Base-by-base conservation (phyloP, 306 rosid species). In the Vicia sativa region DNA sequence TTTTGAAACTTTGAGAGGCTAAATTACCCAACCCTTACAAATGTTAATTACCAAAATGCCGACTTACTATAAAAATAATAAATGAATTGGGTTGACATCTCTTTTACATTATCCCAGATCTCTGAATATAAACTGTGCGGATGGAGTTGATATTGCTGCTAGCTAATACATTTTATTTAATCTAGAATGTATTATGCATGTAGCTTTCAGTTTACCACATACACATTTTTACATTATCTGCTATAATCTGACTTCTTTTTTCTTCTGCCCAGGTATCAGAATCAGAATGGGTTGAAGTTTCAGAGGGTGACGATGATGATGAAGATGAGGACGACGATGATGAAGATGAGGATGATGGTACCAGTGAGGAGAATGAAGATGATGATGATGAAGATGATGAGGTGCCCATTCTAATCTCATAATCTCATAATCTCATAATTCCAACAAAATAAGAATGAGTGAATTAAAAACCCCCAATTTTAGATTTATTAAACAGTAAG, bases 251-350 rank as follows among this genome's bases (percentile, higher is more conserved):
- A 67, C 63, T 71, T 60, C 41, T 62, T 42, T 77, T 74, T 70
- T 73, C 48, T 60, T 46, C 62, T 56, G 77, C 48, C 45, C 70
- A 93, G 97, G 95, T 87, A 50, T 85, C 99, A 0, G 87, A 85
- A 74, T 85, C 99, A 68, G 99, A 93, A 83, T 93, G 99, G 99
- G 85, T 93, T 53, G 99, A 90, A 78, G 93, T 75, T 56, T 89
- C 95, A 2, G 97, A 90, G 60, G 96, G 88, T 45, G 96, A 81
- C n/a, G 93, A 81, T 6, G 91, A 81, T 0, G 90, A 87, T 13
- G 52, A 65, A 0, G 88, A 87, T 13, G 96, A 65, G 35, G 83
- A 80, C 10, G 81, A 65, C 34, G 96, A 82, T 41, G 91, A 84
- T 39, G 91, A 81, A 73, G 55, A 74, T 7, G 73, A 79, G 61